Percentiles rank a stretch among this genome's conserved stretches.
phyloP scores from a whole-genome alignment of 2,329 filamentous ascomycete species.

The Colletotrichum orbiculare region DNA sequence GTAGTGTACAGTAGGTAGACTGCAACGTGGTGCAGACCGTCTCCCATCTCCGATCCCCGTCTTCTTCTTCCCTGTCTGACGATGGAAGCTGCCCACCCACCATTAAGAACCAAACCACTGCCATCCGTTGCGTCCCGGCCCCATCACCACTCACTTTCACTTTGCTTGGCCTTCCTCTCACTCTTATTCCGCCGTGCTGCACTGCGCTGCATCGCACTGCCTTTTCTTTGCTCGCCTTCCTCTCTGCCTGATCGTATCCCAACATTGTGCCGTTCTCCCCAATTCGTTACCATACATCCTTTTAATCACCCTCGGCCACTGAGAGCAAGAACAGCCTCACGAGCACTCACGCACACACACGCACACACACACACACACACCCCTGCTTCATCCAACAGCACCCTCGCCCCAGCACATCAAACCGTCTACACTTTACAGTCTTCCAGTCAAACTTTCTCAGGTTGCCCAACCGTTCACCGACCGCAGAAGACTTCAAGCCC shows the following conservation, averaged over 20 bases:
- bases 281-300: slow-evolving; percentile 12
- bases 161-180: slow-evolving; percentile 1
- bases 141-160: slow-evolving; percentile 18
- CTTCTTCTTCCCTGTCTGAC: slow-evolving; percentile 19
- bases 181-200: too few relatives aligned
- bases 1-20: not conserved
- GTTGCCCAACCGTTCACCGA: slow-evolving; percentile 31
- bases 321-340: not conserved
- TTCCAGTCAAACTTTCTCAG: slow-evolving; percentile 26
- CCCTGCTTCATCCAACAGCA: slow-evolving; percentile 32
- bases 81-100: slow-evolving; percentile 31
- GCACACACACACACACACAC: too few relatives aligned
- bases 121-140: slow-evolving; percentile 10
- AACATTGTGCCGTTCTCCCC: slow-evolving; percentile 7
- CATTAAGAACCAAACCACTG: slow-evolving; percentile 33
- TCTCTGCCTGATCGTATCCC: slow-evolving; percentile 24
- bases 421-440: slow-evolving; percentile 6
- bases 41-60: slow-evolving; percentile 32
- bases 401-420: slow-evolving; percentile 23
- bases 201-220: not conserved
- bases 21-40: not conserved
- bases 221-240: not conserved
- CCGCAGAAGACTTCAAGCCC: slow-evolving; percentile 21
- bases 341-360: not conserved
- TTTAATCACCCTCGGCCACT: slow-evolving; percentile 21